Evolutionary conservation across 805 yeast genomes (phyloP), one percentile per base, ranked within the genome.

Genomic region (Cyberlindnera nakhonratchasimensis): DNA sequence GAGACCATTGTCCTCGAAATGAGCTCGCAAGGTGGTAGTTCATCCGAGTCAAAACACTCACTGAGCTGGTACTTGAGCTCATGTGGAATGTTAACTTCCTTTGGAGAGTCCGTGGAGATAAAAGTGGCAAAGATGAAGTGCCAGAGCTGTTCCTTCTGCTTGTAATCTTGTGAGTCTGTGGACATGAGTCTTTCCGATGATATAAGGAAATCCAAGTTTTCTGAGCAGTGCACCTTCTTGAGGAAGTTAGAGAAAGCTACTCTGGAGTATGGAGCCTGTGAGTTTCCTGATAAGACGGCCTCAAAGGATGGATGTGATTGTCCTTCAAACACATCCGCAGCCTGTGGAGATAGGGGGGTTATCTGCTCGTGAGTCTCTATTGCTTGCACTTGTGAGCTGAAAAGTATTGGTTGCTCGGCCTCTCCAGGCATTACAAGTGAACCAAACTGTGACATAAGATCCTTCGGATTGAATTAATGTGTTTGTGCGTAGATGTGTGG

Each of bases 21-120:
- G 2, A 55, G 36, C n/a, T 50, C 53, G 3, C 8, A 29, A 2
- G 43, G 23, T 10, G 59, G 59, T 9, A 53, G 25, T 2, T 36
- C 29, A n/a, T 45, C 50, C 1, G 24, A 23, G 3, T 45, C 41
- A 21, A 41, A 48, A 22, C 41, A 38, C 3, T 37, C 34, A 2
- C 16, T 18, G 9, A 55, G 45, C 14, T 46, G 46, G 14, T 38
- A n/a, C 23, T 47, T 57, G 12, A 52, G 34, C 6, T 55, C 58
- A 30, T 52, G 54, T 11, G 59, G 59, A n/a, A 57, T 52, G 41
- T 57, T 55, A 8, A 57, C 54, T 34, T 58, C 62, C 31, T 68
- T 72, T 32, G 69, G 60, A 40, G 71, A 69, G 33, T 58, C 61
- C 38, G 61, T 66, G 12, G 67, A 61, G 29, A 67, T 55, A 47